phyloP scores from a whole-genome alignment of 176 grass and related monocot species.

The Elaeis guineensis region DNA sequence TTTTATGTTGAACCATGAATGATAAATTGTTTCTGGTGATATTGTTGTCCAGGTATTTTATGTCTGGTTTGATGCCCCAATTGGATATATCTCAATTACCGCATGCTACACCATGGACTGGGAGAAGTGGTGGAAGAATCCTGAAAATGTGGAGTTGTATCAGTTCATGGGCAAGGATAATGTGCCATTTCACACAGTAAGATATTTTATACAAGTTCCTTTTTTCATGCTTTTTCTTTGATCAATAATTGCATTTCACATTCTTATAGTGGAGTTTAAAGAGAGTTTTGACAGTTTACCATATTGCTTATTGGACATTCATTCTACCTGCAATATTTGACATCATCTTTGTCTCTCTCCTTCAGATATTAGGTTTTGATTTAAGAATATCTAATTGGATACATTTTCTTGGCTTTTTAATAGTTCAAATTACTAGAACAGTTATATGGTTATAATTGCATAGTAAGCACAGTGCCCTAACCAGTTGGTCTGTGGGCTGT shows the following conservation, averaged over 20 bases:
- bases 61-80: constrained; percentile 99
- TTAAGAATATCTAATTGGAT: too few relatives aligned
- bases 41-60: constrained; percentile 64
- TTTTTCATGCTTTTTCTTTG: background rate
- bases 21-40: constrained; percentile 8
- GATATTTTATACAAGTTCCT: background rate
- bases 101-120: constrained; percentile 93
- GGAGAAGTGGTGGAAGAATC: constrained; percentile 99
- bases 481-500: too few relatives aligned
- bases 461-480: too few relatives aligned
- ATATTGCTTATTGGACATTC: too few relatives aligned
- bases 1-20: constrained; percentile 4
- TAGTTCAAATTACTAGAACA: too few relatives aligned
- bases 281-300: too few relatives aligned
- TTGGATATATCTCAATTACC: constrained; percentile 93
- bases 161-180: constrained; percentile 99
- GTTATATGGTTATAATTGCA: too few relatives aligned
- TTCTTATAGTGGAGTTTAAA: too few relatives aligned
- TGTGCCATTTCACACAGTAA: constrained; percentile 98
- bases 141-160: constrained; percentile 88
- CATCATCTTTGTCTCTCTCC: too few relatives aligned
- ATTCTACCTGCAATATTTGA: too few relatives aligned
- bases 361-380: too few relatives aligned
- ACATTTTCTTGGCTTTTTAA: too few relatives aligned
- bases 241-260: background rate